A percentile compares a stretch with the other conserved stretches of the same genome.
Conservation (phyloP, 2,329 filamentous ascomycete genomes). For the Cytospora mali region DNA sequence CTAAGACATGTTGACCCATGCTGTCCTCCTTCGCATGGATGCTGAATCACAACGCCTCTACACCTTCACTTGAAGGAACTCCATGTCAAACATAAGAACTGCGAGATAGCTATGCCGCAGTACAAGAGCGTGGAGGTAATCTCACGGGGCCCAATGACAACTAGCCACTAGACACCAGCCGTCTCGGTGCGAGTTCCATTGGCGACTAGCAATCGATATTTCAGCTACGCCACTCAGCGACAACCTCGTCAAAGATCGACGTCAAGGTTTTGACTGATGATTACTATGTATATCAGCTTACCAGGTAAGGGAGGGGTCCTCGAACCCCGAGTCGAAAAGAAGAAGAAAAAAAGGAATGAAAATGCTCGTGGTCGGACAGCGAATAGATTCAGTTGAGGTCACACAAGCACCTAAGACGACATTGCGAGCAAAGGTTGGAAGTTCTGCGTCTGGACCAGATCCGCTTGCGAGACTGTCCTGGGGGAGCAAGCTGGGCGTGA, state of each 20-base stretch:
- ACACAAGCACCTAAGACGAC: background rate
- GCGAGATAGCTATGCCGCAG: background rate
- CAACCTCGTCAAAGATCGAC: background rate
- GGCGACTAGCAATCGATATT: background rate
- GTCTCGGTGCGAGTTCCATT: background rate
- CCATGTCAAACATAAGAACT: no score
- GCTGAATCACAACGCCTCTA: background rate
- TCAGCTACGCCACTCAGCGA: background rate
- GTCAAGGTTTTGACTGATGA: background rate
- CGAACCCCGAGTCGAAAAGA: background rate
- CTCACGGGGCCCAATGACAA: background rate
- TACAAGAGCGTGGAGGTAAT: background rate
- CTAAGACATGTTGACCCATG: background rate
- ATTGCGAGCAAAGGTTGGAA: background rate
- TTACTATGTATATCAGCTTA: background rate
- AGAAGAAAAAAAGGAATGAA: conserved; percentile 2
- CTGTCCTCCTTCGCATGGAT: background rate
- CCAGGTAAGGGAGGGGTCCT: background rate
- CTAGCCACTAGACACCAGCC: background rate
- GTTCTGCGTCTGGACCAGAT: background rate
- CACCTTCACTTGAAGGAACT: conserved; percentile 1
- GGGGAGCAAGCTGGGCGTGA: background rate
- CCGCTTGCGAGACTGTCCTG: background rate
- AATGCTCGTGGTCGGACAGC: background rate
- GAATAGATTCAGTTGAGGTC: background rate